These are phyloP conservation scores for Fomitopsis pulvina DNA, from an alignment of 768 basidiomycete species.

Conservation along the genomic window DNA sequence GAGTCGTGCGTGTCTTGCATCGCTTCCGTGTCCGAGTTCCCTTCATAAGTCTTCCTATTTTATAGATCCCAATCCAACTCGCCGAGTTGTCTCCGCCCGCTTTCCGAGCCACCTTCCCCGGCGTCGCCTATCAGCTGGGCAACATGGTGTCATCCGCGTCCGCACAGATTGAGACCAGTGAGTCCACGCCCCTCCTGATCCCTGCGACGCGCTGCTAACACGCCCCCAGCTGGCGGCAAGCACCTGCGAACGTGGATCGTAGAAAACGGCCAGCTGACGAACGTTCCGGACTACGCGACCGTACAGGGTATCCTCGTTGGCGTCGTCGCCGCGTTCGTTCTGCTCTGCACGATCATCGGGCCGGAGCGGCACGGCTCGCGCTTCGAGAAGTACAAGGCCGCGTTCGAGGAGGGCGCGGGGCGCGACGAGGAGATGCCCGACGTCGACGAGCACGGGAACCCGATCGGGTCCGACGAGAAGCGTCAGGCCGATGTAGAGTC, in stretches of 20 bases:
- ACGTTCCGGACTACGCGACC: constrained; percentile 40
- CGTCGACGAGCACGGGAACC: constrained; percentile 7
- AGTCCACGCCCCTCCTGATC: constrained; percentile 7
- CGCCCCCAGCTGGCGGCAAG: constrained; percentile 32
- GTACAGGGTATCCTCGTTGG: constrained; percentile 90
- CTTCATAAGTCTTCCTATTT: neutral
- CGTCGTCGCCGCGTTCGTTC: constrained; percentile 67
- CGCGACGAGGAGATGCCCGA: constrained; percentile 37
- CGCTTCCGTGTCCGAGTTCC: neutral
- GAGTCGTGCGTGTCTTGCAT: constrained; percentile 51
- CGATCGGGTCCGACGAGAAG: neutral
- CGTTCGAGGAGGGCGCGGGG: constrained; percentile 70
- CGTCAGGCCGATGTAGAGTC: neutral
- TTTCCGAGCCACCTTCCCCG: constrained; percentile 84
- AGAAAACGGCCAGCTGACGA: constrained; percentile 17
- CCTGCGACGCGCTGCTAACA: neutral
- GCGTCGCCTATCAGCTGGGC: constrained; percentile 79
- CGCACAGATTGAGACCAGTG: constrained; percentile 27
- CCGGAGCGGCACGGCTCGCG: constrained; percentile 60
- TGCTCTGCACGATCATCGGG: constrained; percentile 73
- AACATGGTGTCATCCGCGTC: constrained; percentile 38
- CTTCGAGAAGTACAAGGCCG: constrained; percentile 79
- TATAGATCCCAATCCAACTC: constrained; percentile 66
- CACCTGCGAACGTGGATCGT: constrained; percentile 29
- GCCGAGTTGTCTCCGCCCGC: constrained; percentile 83